phyloP scores from a whole-genome alignment of 371 early-diverging fungal genomes.

The Mortierella sp. region DNA sequence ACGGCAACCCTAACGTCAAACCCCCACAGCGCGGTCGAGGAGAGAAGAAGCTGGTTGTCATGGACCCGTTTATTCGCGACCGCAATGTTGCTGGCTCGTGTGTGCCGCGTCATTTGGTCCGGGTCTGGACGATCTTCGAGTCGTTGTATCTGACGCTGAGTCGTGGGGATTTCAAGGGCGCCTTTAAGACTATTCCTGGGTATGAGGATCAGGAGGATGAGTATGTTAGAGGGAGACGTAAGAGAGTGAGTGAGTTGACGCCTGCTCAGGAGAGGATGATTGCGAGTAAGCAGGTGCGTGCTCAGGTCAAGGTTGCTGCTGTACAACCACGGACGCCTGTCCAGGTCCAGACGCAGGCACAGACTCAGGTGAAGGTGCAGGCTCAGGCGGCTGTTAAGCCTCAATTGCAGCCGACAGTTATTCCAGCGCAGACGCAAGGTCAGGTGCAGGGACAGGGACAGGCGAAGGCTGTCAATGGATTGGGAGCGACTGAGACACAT shows the following conservation, averaged over 20 bases:
- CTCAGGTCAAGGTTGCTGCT: not conserved
- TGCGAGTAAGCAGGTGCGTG: not conserved
- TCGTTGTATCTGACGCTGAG: slow-evolving; percentile 34
- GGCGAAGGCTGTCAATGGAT: not conserved
- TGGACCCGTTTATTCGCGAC: slow-evolving; percentile 51
- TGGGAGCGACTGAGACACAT: slow-evolving; percentile 11
- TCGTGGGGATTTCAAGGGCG: slow-evolving; percentile 26
- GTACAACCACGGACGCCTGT: not conserved
- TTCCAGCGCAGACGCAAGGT: no score
- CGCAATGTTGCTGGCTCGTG: slow-evolving; percentile 46
- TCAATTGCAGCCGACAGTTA: not conserved
- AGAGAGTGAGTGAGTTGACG: not conserved
- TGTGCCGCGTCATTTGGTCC: slow-evolving; percentile 16
- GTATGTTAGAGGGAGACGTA: not conserved
- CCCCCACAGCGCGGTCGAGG: slow-evolving; percentile 21
- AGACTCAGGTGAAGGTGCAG: not conserved
- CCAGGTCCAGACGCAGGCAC: not conserved
- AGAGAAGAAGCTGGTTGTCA: slow-evolving; percentile 43
- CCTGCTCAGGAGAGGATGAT: not conserved
- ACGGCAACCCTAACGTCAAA: not conserved
- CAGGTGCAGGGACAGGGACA: not conserved
- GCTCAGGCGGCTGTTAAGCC: not conserved
- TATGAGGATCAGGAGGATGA: not conserved
- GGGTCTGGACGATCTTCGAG: slow-evolving; percentile 47
- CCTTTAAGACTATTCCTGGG: slow-evolving; percentile 18